A percentile compares a stretch with the other conserved stretches of the same genome.
Conservation (phyloP, 139 green algal species). For the Raphidocelis subcapitata region DNA sequence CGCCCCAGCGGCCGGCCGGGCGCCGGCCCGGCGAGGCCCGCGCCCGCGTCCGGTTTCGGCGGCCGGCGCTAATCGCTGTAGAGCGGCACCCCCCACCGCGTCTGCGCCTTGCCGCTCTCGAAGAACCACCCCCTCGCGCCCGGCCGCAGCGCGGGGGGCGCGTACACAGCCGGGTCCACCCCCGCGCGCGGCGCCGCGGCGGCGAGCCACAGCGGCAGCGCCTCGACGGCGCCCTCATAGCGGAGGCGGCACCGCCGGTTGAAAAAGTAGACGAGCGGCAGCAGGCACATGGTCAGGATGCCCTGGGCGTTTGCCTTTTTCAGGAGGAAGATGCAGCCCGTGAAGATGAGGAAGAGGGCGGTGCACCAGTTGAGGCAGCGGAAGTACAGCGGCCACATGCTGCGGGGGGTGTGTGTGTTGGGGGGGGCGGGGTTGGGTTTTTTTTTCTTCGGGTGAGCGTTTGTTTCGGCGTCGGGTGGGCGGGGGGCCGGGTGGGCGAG, state of each 20-base stretch:
- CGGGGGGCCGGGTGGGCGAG: too few species aligned
- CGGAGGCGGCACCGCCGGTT: conserved; percentile 4
- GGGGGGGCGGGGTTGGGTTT: conserved; percentile 2
- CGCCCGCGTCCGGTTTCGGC: too few species aligned
- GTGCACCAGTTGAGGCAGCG: conserved; percentile 36
- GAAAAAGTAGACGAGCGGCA: conserved; percentile 37
- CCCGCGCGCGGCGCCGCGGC: conserved; percentile 21
- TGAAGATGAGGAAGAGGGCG: conserved; percentile 46
- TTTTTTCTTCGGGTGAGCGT: too few species aligned
- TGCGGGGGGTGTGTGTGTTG: too few species aligned
- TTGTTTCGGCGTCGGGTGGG: too few species aligned
- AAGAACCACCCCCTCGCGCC: conserved; percentile 32
- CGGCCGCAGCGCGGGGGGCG: conserved; percentile 28
- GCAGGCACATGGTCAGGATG: conserved; percentile 27
- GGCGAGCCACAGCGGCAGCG: conserved; percentile 36
- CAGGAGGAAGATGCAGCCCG: conserved; percentile 39
- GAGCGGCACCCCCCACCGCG: conserved; percentile 29
- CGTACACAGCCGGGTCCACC: conserved; percentile 41
- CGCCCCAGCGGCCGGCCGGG: too few species aligned
- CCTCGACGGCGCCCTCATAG: conserved; percentile 20
- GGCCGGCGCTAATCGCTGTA: too few species aligned
- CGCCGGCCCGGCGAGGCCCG: too few species aligned
- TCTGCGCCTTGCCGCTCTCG: conserved; percentile 36
- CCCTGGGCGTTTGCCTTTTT: conserved; percentile 44
- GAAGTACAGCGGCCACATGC: conserved; percentile 38